Conservation (phyloP, 2,329 filamentous ascomycete genomes). For the Colletotrichum endophyticum region DNA sequence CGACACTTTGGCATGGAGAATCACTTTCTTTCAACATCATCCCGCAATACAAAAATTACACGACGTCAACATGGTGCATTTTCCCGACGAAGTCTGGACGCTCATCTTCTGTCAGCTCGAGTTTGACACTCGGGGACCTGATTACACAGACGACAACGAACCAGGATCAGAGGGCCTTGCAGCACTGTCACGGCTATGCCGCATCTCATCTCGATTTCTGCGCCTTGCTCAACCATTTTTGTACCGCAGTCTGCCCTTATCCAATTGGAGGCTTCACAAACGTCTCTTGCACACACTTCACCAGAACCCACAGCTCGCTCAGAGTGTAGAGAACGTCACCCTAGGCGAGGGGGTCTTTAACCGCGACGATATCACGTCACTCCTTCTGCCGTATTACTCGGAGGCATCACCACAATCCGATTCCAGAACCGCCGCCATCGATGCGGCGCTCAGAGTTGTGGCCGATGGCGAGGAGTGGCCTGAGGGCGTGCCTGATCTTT, state of each 20-base stretch:
- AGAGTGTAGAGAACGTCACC: neutral
- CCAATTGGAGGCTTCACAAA: neutral
- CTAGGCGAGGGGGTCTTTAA: neutral
- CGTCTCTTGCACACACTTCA: neutral
- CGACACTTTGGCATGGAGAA: neutral
- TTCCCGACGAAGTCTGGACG: neutral
- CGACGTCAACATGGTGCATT: neutral
- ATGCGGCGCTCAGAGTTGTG: neutral
- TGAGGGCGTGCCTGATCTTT: neutral
- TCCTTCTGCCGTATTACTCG: neutral
- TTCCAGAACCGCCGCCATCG: neutral
- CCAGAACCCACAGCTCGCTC: neutral
- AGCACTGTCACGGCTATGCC: neutral
- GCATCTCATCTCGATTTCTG: neutral
- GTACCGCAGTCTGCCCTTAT: neutral
- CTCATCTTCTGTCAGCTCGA: neutral
- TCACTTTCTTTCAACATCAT: neutral
- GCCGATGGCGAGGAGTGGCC: neutral
- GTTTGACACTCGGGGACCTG: neutral
- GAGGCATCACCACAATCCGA: neutral
- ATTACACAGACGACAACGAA: neutral
- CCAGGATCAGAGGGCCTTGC: neutral
- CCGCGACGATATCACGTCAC: neutral
- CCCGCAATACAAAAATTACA: accelerated
- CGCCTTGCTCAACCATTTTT: neutral